Percentiles rank a stretch among this genome's conserved stretches.
Conservation (phyloP, 1,284 basidiomycete genomes). For the Porogramme epimiltina region DNA sequence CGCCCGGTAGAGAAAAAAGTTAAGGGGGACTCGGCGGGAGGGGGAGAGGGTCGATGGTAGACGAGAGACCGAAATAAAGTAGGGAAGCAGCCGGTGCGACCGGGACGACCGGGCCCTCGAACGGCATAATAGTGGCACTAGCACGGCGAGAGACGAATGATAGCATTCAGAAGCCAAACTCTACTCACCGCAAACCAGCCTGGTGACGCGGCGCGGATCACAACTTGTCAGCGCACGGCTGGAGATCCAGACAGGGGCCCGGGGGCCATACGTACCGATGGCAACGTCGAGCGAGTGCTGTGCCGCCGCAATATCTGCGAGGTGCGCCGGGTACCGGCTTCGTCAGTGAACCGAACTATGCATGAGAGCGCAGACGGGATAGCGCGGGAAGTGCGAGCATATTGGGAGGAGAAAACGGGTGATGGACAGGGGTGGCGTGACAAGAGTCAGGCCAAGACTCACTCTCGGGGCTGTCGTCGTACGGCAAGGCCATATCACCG, state of each 20-base stretch:
- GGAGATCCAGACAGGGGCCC: constrained; percentile 1
- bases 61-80: no score
- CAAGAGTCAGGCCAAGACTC: no score
- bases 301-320: constrained; percentile 61
- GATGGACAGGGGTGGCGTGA: no score
- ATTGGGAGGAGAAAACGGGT: background rate
- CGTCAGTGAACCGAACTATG: background rate
- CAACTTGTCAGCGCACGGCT: constrained; percentile 16
- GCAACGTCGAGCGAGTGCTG: constrained; percentile 68
- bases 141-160: no score
- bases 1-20: background rate
- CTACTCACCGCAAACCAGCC: constrained; percentile 63
- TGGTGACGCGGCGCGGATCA: constrained; percentile 22
- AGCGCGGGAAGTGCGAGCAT: background rate
- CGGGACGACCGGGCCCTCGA: no score
- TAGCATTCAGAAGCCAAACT: no score
- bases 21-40: background rate
- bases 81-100: no score
- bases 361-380: background rate
- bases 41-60: background rate
- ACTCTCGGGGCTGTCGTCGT: constrained; percentile 67
- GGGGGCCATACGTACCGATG: constrained; percentile 47
- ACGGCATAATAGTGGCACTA: no score
- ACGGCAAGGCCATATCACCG: constrained; percentile 71
- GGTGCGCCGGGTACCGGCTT: constrained; percentile 3